Evolutionary conservation across 257 asterid species (phyloP).

Genomic region (Rauvolfia tetraphylla): DNA sequence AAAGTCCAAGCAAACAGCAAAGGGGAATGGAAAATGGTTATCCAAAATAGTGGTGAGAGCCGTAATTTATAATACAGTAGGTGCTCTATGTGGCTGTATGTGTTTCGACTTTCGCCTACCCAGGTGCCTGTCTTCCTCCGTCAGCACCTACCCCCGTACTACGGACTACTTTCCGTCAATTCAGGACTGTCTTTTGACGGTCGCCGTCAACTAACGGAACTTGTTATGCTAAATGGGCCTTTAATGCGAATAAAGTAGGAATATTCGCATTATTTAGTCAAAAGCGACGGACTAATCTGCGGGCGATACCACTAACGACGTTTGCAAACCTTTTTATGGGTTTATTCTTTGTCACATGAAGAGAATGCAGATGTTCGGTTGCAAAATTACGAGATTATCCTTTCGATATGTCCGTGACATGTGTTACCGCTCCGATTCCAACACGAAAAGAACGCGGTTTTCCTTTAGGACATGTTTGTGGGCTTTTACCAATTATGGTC

Average conservation of each 20-base stretch:
- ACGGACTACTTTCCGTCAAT: conserved; percentile 9
- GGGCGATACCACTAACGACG: neutral
- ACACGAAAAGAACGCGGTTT: neutral
- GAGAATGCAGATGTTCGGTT: neutral
- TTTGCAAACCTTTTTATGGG: neutral
- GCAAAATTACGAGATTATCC: neutral
- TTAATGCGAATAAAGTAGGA: neutral
- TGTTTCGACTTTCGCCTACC: neutral
- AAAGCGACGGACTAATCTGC: neutral
- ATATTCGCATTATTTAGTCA: neutral
- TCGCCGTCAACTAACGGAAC: neutral
- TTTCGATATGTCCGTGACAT: neutral
- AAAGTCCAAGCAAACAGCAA: neutral
- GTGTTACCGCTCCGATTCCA: neutral
- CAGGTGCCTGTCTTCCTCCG: neutral
- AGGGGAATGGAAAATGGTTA: neutral
- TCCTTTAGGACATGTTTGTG: neutral
- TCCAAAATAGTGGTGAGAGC: neutral
- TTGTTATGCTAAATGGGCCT: neutral
- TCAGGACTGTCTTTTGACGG: neutral
- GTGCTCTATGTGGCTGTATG: neutral
- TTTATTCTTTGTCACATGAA: neutral
- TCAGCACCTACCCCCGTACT: conserved; percentile 11
- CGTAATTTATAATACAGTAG: neutral
- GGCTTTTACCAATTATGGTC: no score